phyloP scores from a whole-genome alignment of 225 moss, liverwort and hornwort genomes.

The Marchantia paleacea region DNA sequence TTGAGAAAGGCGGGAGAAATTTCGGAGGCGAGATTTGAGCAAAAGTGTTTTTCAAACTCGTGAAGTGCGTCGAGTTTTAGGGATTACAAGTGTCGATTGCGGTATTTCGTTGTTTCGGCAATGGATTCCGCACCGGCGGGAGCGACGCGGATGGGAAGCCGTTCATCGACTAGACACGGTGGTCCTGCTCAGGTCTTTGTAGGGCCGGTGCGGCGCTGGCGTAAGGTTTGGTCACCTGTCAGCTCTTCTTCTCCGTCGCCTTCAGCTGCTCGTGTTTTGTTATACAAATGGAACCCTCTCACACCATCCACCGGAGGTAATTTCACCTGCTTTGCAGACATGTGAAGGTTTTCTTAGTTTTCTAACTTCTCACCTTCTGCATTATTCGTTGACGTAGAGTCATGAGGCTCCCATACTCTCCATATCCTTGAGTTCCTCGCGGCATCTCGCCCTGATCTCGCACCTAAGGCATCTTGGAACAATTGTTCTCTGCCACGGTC shows the following conservation, averaged over 20 bases:
- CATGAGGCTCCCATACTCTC: too few species aligned
- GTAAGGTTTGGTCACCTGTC: slow-evolving; percentile 43
- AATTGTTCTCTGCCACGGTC: too few species aligned
- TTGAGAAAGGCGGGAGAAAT: background rate
- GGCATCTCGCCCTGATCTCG: too few species aligned
- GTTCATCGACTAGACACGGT: slow-evolving; percentile 46
- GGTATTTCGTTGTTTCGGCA: background rate
- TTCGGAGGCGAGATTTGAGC: background rate
- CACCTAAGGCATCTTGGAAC: too few species aligned
- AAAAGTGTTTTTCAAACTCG: background rate
- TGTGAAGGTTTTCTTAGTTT: background rate
- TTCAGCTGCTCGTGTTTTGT: slow-evolving; percentile 36
- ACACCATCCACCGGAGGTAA: slow-evolving; percentile 38
- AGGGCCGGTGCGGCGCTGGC: slow-evolving; percentile 43
- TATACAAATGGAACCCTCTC: slow-evolving; percentile 45
- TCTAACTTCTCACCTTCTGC: background rate
- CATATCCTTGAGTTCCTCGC: too few species aligned
- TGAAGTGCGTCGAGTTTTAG: background rate
- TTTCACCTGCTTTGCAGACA: background rate
- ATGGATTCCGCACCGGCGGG: slow-evolving; percentile 47
- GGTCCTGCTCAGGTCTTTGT: slow-evolving; percentile 44
- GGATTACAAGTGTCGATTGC: too few species aligned
- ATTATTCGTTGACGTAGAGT: too few species aligned
- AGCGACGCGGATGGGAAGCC: slow-evolving; percentile 46
- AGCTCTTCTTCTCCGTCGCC: slow-evolving; percentile 34